Percentiles rank a stretch among this genome's conserved stretches.
Evolutionary conservation across 2,329 filamentous ascomycete species (phyloP).

Genomic region (Bipolaris oryzae): DNA sequence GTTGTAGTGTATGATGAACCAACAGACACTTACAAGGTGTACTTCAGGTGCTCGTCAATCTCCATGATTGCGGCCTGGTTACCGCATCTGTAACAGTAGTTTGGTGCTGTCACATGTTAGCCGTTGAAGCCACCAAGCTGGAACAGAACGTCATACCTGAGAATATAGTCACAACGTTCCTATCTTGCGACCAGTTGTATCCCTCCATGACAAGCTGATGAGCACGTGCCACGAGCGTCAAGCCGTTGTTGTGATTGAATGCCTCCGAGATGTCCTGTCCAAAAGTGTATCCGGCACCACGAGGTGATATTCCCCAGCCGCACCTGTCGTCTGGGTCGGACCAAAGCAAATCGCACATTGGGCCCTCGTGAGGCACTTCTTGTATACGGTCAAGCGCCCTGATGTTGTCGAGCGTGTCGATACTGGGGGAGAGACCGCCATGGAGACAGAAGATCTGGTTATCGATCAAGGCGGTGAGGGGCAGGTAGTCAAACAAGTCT

Average conservation of each 20-base stretch:
- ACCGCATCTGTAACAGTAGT: slow-evolving; percentile 97
- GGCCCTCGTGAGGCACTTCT: slow-evolving; percentile 77
- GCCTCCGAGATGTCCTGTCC: slow-evolving; percentile 97
- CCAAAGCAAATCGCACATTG: slow-evolving; percentile 79
- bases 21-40: slow-evolving; percentile 86
- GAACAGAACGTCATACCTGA: slow-evolving; percentile 59
- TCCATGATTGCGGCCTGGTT: slow-evolving; percentile 99
- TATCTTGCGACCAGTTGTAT: slow-evolving; percentile 98
- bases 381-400: slow-evolving; percentile 58
- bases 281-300: slow-evolving; percentile 93
- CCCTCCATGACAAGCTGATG: slow-evolving; percentile 99
- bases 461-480: slow-evolving; percentile 74
- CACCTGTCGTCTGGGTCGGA: slow-evolving; percentile 94
- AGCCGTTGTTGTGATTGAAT: slow-evolving; percentile 98
- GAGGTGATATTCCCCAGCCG: slow-evolving; percentile 93
- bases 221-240: slow-evolving; percentile 92
- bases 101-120: slow-evolving; percentile 54
- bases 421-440: slow-evolving; percentile 73
- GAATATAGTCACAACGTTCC: slow-evolving; percentile 98
- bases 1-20: not conserved
- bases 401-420: slow-evolving; percentile 76
- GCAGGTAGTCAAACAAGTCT: slow-evolving; percentile 78
- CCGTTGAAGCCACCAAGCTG: not conserved
- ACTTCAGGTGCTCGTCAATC: slow-evolving; percentile 98
- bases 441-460: slow-evolving; percentile 76